Percentiles rank a stretch among this genome's conserved stretches.
phyloP scores from a whole-genome alignment of 1,284 basidiomycete genomes.

The Vanrija pseudolonga region DNA sequence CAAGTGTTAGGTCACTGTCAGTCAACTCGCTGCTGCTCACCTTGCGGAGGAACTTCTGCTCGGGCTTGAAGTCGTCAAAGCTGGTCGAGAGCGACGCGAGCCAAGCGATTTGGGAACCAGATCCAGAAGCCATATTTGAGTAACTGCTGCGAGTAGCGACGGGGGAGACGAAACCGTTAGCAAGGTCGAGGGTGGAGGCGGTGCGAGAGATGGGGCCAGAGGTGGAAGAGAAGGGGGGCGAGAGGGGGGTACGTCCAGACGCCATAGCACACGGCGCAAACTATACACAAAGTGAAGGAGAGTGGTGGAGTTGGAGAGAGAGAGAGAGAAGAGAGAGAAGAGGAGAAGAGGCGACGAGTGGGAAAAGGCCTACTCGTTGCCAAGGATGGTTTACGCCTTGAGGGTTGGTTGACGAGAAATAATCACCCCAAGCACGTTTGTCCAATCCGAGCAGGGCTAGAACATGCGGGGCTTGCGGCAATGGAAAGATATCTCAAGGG shows the following conservation, averaged over 20 bases:
- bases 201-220: constrained; percentile 2
- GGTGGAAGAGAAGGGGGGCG: constrained; percentile 3
- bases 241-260: not conserved
- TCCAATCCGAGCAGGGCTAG: no score
- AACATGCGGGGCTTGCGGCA: no score
- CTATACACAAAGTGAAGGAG: not conserved
- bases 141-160: not conserved
- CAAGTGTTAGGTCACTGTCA: not conserved
- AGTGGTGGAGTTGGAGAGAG: not conserved
- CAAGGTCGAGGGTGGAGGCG: constrained; percentile 5
- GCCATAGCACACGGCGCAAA: no score
- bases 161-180: constrained; percentile 2
- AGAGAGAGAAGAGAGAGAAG: constrained; percentile 1
- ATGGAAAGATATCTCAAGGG: no score
- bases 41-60: constrained; percentile 84
- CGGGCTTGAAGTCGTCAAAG: constrained; percentile 61
- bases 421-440: no score
- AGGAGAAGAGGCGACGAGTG: not conserved
- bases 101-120: constrained; percentile 80
- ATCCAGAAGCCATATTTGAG: constrained; percentile 12
- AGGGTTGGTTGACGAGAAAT: no score
- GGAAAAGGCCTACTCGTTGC: not conserved
- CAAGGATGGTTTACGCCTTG: not conserved
- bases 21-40: constrained; percentile 51
- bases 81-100: constrained; percentile 72